Percentiles rank a stretch among this genome's conserved stretches.
These are phyloP conservation scores for Cystobasidium sp. DNA, from an alignment of 1,284 basidiomycete species.

Conservation along the genomic window DNA sequence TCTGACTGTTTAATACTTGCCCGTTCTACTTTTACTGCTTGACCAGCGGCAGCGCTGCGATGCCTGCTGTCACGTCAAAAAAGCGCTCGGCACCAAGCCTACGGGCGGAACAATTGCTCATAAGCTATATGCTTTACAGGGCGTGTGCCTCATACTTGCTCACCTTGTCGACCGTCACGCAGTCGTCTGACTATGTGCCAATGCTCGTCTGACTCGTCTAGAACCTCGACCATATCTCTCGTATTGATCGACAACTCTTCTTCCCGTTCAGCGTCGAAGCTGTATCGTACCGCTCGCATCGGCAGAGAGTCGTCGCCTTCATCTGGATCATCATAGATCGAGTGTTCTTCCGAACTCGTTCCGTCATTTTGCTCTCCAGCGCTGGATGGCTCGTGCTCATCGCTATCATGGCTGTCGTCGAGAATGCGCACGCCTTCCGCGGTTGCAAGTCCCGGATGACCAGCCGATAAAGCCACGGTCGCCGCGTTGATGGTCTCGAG, in stretches of 20 bases:
- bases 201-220: conserved; percentile 42
- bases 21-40: not conserved
- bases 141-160: not conserved
- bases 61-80: conserved; percentile 13
- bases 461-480: conserved; percentile 36
- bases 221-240: conserved; percentile 37
- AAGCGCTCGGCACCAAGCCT: conserved; percentile 42
- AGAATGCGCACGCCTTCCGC: conserved; percentile 1
- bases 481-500: conserved; percentile 44
- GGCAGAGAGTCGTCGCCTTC: conserved; percentile 39
- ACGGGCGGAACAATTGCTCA: too few species aligned
- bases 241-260: conserved; percentile 33
- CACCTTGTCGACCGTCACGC: conserved; percentile 37
- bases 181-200: conserved; percentile 43
- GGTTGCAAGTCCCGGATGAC: conserved; percentile 3
- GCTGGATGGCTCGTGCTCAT: conserved; percentile 3
- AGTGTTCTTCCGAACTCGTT: conserved; percentile 27
- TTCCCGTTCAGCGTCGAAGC: conserved; percentile 39
- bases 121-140: not conserved
- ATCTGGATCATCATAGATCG: conserved; percentile 35
- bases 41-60: not conserved
- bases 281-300: conserved; percentile 30
- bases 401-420: not conserved
- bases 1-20: not conserved
- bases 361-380: conserved; percentile 20